Evolutionary conservation across 176 grass and related monocot genomes (phyloP), one percentile per base, ranked within the genome.

Genomic region (Themeda triandra): DNA sequence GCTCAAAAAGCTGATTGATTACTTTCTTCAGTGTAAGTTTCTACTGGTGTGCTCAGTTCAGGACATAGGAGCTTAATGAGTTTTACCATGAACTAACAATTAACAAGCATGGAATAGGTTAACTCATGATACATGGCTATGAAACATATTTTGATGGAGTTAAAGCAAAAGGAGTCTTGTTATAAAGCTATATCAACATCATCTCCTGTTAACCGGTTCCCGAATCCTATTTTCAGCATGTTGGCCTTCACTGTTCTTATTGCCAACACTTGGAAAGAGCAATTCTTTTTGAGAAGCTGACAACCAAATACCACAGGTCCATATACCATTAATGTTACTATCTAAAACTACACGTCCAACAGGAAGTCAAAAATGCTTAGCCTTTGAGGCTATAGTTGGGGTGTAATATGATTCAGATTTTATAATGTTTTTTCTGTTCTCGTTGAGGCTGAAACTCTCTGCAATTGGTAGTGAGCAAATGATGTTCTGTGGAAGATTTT

Each of bases 1-100:
- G 21, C 51, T 71, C 28, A 48, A 13, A 63, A 66, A 36, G 30
- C 66, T 78, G 65, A 53, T 56, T 60, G 24, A 39, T 28, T 10
- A 3, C 36, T 41, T 87, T 45, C 25, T 69, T 37, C 9, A 77
- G 69, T 77, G 13, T 29, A 78, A 51, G 39, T 71, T 88, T 78
- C 32, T 78, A 41, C 32, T 41, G 27, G 24, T 46, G 13, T 8
- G 21, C 69, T 81, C 21, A 41, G 19, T 2, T 74, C 12, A 74
- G 58, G 77, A 53, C 18, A 6, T 73, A 33, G 28, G 40, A 80
- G 63, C 72, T 40, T 69, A 48, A 69, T 33, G 36, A 18, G 31
- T 76, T 44, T 87, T 31, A n/a, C 8, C 40, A 66, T 56, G 58
- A 54, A 54, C 29, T 54, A 31, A 12, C 8, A 74, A 73, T 44